Evolutionary conservation across 371 early-diverging fungal genomes (phyloP).

Genomic region (Mortierella sp.): DNA sequence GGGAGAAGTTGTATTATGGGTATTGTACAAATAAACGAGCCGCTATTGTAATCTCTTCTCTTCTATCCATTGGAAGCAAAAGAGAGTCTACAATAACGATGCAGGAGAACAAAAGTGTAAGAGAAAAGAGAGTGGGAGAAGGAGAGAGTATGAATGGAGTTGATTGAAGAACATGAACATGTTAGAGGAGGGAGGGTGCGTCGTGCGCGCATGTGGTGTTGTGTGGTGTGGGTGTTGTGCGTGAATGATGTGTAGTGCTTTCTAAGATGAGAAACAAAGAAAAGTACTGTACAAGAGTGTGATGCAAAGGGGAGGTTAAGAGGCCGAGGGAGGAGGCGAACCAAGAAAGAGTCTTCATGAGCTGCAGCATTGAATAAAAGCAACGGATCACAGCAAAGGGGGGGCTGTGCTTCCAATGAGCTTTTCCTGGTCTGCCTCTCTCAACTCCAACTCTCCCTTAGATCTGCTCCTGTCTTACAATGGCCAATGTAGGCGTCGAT

Average conservation of each 20-base stretch:
- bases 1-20: not conserved
- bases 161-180: not conserved
- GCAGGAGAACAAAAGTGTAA: not conserved
- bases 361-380: too few relatives aligned
- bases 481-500: slow-evolving; percentile 35
- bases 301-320: not conserved
- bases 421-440: too few relatives aligned
- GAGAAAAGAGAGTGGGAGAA: not conserved
- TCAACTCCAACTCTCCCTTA: slow-evolving; percentile 44
- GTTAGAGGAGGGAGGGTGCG: too few relatives aligned
- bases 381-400: not conserved
- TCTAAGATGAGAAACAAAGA: slow-evolving; percentile 16
- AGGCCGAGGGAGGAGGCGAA: not conserved
- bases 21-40: slow-evolving; percentile 1
- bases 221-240: too few relatives aligned
- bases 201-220: too few relatives aligned
- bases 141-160: not conserved
- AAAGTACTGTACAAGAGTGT: slow-evolving; percentile 26
- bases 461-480: slow-evolving; percentile 22
- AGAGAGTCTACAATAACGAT: slow-evolving; percentile 16
- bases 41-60: too few relatives aligned
- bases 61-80: too few relatives aligned
- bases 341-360: not conserved
- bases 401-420: too few relatives aligned
- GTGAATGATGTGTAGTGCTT: slow-evolving; percentile 30